Evolutionary conservation across 2,329 filamentous ascomycete genomes (phyloP).

Genomic region (Zymoseptoria ardabiliae): DNA sequence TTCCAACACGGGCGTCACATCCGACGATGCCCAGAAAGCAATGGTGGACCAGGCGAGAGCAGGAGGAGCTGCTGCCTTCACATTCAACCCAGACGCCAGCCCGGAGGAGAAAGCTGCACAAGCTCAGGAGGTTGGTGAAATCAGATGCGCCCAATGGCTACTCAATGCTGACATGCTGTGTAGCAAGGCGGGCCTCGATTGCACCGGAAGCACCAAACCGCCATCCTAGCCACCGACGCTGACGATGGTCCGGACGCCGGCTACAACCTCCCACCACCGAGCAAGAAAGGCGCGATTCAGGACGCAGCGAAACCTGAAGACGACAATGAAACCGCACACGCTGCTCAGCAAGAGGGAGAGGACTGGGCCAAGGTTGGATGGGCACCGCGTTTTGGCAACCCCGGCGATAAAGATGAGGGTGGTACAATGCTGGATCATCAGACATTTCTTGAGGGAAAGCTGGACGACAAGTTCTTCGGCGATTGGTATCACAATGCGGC

Average conservation of each 20-base stretch:
- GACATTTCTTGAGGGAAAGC: slow-evolving; percentile 73
- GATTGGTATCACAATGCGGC: slow-evolving; percentile 98
- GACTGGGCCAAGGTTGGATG: slow-evolving; percentile 62
- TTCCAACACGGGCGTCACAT: slow-evolving; percentile 58
- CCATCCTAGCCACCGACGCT: slow-evolving; percentile 71
- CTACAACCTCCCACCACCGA: slow-evolving; percentile 71
- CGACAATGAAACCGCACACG: slow-evolving; percentile 39
- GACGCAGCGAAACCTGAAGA: slow-evolving; percentile 44
- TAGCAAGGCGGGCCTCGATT: slow-evolving; percentile 20
- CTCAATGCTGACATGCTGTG: slow-evolving; percentile 11
- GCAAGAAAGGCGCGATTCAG: slow-evolving; percentile 60
- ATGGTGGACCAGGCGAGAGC: slow-evolving; percentile 71
- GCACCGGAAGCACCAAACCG: slow-evolving; percentile 51
- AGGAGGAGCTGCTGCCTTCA: slow-evolving; percentile 71
- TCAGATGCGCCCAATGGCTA: background rate
- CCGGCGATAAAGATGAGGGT: slow-evolving; percentile 47
- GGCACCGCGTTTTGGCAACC: slow-evolving; percentile 77
- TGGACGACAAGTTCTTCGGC: slow-evolving; percentile 87
- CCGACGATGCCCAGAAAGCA: slow-evolving; percentile 64
- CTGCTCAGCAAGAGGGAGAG: slow-evolving; percentile 46
- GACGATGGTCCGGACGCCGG: slow-evolving; percentile 61
- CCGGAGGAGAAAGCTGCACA: slow-evolving; percentile 78
- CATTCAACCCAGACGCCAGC: slow-evolving; percentile 79
- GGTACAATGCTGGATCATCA: slow-evolving; percentile 73
- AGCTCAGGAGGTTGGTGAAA: slow-evolving; percentile 55